Percentiles rank a stretch among this genome's conserved stretches.
Conservation (phyloP, 129 eudicot genomes). For the Flaveria bidentis region DNA sequence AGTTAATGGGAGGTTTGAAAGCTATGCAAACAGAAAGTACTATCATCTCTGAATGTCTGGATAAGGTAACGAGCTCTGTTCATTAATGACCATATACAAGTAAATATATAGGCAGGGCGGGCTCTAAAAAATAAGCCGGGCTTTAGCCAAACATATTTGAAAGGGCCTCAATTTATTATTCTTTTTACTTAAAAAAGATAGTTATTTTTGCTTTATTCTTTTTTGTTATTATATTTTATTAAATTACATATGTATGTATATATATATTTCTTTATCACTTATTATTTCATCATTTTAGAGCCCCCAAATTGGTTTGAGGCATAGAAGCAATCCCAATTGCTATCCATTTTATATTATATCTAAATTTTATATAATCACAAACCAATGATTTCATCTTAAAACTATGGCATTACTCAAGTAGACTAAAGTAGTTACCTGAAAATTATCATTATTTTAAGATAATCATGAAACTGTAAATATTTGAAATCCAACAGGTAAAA, state of each 20-base stretch:
- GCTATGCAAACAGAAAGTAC: constrained; percentile 48
- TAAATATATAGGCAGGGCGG: not conserved
- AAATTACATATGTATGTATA: no score
- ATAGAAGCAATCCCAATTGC: constrained; percentile 6
- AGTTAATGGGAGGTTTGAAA: constrained; percentile 45
- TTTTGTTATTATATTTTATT: no score
- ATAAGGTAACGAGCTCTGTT: constrained; percentile 19
- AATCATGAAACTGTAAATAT: not conserved
- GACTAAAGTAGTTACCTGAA: not conserved
- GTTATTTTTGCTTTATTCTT: not conserved
- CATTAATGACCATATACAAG: not conserved
- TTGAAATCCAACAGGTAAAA: constrained; percentile 17
- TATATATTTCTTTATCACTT: no score
- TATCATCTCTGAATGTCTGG: constrained; percentile 38
- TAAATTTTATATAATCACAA: not conserved
- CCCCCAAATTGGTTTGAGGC: not conserved
- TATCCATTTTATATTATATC: not conserved
- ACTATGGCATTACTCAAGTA: not conserved
- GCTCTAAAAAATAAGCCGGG: not conserved
- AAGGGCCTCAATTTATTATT: not conserved
- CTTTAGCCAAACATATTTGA: not conserved
- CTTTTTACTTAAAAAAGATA: not conserved
- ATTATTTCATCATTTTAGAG: no score
- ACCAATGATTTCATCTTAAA: not conserved
- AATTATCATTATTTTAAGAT: not conserved